A percentile compares a stretch with the other conserved stretches of the same genome.
phyloP scores from a whole-genome alignment of 169 alveolate genomes.

The Perkinsus olseni region DNA sequence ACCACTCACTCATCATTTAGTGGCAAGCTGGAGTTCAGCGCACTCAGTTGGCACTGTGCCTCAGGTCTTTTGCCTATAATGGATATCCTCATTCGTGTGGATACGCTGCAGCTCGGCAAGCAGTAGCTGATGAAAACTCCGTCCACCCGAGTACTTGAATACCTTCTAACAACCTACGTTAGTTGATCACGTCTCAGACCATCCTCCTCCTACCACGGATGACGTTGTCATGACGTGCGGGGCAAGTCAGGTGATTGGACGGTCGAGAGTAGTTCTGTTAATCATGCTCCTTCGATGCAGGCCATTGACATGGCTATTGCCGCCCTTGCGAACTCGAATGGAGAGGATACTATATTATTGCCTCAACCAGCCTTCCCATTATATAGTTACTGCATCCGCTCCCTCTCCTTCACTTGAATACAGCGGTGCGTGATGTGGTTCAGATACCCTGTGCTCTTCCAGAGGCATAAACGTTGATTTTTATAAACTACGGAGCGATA shows the following conservation, averaged over 20 bases:
- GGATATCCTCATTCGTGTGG: conserved; percentile 10
- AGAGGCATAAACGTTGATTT: background rate
- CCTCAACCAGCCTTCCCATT: conserved; percentile 8
- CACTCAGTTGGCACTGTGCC: too few species aligned
- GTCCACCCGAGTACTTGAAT: background rate
- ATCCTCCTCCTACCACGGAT: background rate
- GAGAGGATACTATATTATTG: background rate
- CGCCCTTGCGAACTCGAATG: background rate
- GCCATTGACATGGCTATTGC: conserved; percentile 5
- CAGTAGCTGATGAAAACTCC: background rate
- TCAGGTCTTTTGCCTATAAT: background rate
- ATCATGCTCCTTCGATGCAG: background rate
- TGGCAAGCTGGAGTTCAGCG: too few species aligned
- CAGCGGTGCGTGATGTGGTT: background rate
- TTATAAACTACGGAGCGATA: background rate
- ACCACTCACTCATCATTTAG: too few species aligned
- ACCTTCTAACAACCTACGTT: background rate
- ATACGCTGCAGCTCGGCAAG: background rate
- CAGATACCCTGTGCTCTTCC: background rate
- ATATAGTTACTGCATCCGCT: background rate
- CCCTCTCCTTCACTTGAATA: background rate
- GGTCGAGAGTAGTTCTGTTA: background rate
- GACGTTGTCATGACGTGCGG: background rate
- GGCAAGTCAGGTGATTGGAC: background rate
- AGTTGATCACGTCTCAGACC: background rate